A percentile compares a stretch with the other conserved stretches of the same genome.
Conservation (phyloP, 2,329 filamentous ascomycete species). For the Rhinocladiella mackenziei region DNA sequence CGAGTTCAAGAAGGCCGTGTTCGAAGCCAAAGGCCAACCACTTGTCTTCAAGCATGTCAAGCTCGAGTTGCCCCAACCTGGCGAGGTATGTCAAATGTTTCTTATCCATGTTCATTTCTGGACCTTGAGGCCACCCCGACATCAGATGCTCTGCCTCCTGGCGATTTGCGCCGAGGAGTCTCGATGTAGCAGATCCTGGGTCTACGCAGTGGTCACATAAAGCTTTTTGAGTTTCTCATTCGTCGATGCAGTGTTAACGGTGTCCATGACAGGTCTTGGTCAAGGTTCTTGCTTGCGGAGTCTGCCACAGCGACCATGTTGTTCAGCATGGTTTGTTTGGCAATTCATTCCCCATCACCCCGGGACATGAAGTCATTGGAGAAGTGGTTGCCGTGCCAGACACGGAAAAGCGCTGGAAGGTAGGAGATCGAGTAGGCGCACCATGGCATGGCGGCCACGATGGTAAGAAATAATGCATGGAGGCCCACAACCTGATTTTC, state of each 20-base stretch:
- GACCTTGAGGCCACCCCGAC: no score
- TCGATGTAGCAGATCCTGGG: no score
- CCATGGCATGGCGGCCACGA: slow-evolving; percentile 62
- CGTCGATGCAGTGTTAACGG: not conserved
- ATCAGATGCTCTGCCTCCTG: no score
- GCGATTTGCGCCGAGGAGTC: no score
- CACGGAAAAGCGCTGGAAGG: slow-evolving; percentile 54
- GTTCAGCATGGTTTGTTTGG: slow-evolving; percentile 51
- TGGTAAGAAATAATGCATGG: slow-evolving; percentile 22
- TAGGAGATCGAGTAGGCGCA: slow-evolving; percentile 62
- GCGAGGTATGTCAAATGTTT: slow-evolving; percentile 48
- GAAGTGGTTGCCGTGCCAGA: slow-evolving; percentile 60
- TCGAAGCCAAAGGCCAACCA: slow-evolving; percentile 51
- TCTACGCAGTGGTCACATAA: no score
- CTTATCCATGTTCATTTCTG: not conserved
- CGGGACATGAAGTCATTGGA: slow-evolving; percentile 70
- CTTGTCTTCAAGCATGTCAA: slow-evolving; percentile 58
- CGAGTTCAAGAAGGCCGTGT: slow-evolving; percentile 63
- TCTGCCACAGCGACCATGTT: slow-evolving; percentile 62
- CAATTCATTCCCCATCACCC: slow-evolving; percentile 56
- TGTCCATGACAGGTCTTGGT: slow-evolving; percentile 56
- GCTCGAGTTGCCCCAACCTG: slow-evolving; percentile 53
- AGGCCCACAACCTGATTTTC: not conserved
- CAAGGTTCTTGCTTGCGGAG: slow-evolving; percentile 67
- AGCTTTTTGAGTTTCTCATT: not conserved